Conservation (phyloP, 1,139 yeast genomes). For the Pneumocystis sp. region DNA sequence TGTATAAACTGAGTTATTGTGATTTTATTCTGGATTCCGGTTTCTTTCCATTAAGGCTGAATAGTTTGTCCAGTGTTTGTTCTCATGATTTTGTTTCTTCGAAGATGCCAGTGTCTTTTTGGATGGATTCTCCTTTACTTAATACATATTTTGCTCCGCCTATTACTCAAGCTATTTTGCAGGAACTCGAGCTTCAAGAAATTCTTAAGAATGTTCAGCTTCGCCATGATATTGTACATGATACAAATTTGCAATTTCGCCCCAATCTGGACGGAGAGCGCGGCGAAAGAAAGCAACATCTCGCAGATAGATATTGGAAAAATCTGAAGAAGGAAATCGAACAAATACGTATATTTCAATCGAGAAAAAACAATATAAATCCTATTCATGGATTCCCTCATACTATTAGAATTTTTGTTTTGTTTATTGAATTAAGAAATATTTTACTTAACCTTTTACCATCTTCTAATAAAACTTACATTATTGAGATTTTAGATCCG, state of each 20-base stretch:
- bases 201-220: constrained; percentile 83
- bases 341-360: constrained; percentile 3
- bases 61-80: not conserved
- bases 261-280: constrained; percentile 87
- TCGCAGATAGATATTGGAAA: constrained; percentile 70
- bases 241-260: constrained; percentile 81
- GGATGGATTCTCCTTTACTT: not conserved
- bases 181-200: constrained; percentile 78
- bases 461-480: constrained; percentile 53
- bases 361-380: constrained; percentile 31
- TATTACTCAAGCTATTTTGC: constrained; percentile 64
- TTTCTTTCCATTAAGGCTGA: not conserved
- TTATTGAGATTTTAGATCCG: constrained; percentile 62
- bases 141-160: constrained; percentile 39
- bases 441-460: constrained; percentile 65
- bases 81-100: not conserved
- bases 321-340: constrained; percentile 15
- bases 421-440: constrained; percentile 65
- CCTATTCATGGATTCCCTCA: constrained; percentile 29
- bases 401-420: constrained; percentile 9
- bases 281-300: constrained; percentile 59
- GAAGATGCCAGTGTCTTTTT: not conserved
- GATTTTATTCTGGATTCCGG: not conserved
- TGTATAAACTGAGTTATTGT: not conserved
- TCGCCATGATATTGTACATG: constrained; percentile 83